phyloP scores from a whole-genome alignment of 2,329 filamentous ascomycete genomes.

The Kalmusia sp. region DNA sequence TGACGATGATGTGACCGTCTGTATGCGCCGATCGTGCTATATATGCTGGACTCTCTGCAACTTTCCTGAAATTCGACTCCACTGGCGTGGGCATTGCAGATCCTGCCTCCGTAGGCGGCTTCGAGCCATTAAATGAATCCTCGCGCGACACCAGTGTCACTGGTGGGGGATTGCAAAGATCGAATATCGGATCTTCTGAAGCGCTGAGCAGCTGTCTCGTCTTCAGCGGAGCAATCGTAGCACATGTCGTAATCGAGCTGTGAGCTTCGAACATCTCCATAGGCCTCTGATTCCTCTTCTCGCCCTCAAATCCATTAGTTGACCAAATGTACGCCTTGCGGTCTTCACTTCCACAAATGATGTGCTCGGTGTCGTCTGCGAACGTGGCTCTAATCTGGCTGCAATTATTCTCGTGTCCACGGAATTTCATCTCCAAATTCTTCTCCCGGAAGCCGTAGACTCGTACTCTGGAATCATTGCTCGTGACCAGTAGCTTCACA shows the following conservation, averaged over 20 bases:
- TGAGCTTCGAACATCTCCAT: constrained; percentile 93
- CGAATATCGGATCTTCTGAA: constrained; percentile 92
- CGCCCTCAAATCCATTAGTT: constrained; percentile 63
- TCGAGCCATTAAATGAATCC: constrained; percentile 64
- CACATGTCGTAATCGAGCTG: constrained; percentile 85
- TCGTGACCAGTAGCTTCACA: constrained; percentile 86
- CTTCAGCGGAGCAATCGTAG: constrained; percentile 80
- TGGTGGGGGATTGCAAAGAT: constrained; percentile 93
- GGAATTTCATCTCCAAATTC: constrained; percentile 84
- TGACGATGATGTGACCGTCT: constrained; percentile 89
- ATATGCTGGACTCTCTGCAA: constrained; percentile 77
- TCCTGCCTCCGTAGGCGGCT: constrained; percentile 53
- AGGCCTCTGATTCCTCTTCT: constrained; percentile 79
- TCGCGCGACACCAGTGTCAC: constrained; percentile 79
- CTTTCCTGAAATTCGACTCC: constrained; percentile 44
- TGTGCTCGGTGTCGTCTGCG: constrained; percentile 83
- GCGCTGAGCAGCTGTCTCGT: constrained; percentile 79
- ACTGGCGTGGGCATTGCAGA: constrained; percentile 42
- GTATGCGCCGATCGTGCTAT: constrained; percentile 76
- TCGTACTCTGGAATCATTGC: constrained; percentile 91
- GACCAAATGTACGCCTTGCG: constrained; percentile 91
- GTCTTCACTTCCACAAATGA: constrained; percentile 94
- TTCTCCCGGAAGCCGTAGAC: constrained; percentile 90
- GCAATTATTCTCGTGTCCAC: constrained; percentile 86
- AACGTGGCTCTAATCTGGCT: constrained; percentile 91